These are phyloP conservation scores for Fusarium pseudograminearum DNA, from an alignment of 2,329 filamentous ascomycete genomes.

Conservation along the genomic window DNA sequence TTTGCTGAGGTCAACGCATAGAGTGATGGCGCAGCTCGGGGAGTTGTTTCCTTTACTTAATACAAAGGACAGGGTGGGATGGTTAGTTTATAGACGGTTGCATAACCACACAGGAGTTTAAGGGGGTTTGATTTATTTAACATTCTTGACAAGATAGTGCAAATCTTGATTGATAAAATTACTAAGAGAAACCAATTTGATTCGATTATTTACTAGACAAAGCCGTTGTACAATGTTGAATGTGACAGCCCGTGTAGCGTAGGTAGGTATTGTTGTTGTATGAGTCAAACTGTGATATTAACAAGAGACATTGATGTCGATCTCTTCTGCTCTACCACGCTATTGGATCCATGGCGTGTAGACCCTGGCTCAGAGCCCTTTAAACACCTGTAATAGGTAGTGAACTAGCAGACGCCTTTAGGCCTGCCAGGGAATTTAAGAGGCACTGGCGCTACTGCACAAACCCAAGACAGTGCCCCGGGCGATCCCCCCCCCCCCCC, in stretches of 20 bases:
- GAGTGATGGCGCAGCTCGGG: constrained; percentile 16
- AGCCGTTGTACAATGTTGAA: neutral
- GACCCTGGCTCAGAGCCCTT: neutral
- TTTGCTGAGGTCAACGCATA: constrained; percentile 77
- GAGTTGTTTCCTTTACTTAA: constrained; percentile 3
- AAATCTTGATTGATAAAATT: constrained; percentile 2
- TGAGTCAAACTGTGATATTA: neutral
- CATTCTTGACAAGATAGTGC: constrained; percentile 4
- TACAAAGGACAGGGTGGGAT: neutral
- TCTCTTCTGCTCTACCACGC: neutral
- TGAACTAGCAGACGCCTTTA: neutral
- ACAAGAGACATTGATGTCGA: constrained; percentile 4
- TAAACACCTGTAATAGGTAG: neutral
- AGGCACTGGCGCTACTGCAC: constrained; percentile 20
- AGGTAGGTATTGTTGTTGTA: neutral
- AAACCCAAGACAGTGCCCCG: neutral
- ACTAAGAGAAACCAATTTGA: constrained; percentile 14
- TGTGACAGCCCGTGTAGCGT: neutral
- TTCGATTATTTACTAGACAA: neutral
- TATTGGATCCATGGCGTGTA: neutral
- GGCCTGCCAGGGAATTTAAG: neutral
- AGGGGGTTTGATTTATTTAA: constrained; percentile 1
- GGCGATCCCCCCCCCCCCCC: constrained; percentile 28
- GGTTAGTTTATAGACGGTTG: constrained; percentile 8
- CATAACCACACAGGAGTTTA: constrained; percentile 30